Percentiles rank a stretch among this genome's conserved stretches.
These are phyloP conservation scores for Solanum acaule DNA, from an alignment of 257 asterid genomes.

Conservation along the genomic window DNA sequence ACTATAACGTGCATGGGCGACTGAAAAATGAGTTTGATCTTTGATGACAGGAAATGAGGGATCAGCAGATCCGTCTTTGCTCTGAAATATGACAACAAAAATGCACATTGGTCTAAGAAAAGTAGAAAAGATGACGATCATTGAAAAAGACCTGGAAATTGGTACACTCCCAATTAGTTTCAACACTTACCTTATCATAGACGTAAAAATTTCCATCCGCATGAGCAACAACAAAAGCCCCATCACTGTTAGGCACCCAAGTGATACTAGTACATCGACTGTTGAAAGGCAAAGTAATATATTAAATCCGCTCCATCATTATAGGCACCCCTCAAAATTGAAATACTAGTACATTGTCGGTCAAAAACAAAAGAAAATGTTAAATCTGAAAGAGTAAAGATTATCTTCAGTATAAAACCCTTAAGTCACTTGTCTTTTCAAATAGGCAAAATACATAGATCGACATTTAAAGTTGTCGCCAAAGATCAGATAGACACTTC, in stretches of 20 bases:
- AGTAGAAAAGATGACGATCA: not conserved
- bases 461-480: not conserved
- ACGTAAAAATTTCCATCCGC: constrained; percentile 86
- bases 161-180: not conserved
- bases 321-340: not conserved
- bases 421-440: not conserved
- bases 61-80: constrained; percentile 89
- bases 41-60: constrained; percentile 90
- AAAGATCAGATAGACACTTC: not conserved
- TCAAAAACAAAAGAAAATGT: not conserved
- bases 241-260: constrained; percentile 94
- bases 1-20: constrained; percentile 91
- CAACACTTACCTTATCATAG: constrained; percentile 84
- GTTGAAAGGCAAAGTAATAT: constrained; percentile 22
- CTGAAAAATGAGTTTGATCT: constrained; percentile 93
- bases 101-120: not conserved
- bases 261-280: constrained; percentile 88
- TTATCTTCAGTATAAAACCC: not conserved
- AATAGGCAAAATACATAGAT: not conserved
- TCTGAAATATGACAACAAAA: constrained; percentile 32
- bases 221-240: constrained; percentile 81
- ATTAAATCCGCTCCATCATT: not conserved
- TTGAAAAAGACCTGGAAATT: not conserved
- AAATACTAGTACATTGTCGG: not conserved
- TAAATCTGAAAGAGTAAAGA: not conserved